These are phyloP conservation scores for Berkeleyomyces basicola DNA, from an alignment of 2,329 filamentous ascomycete species.

Conservation along the genomic window DNA sequence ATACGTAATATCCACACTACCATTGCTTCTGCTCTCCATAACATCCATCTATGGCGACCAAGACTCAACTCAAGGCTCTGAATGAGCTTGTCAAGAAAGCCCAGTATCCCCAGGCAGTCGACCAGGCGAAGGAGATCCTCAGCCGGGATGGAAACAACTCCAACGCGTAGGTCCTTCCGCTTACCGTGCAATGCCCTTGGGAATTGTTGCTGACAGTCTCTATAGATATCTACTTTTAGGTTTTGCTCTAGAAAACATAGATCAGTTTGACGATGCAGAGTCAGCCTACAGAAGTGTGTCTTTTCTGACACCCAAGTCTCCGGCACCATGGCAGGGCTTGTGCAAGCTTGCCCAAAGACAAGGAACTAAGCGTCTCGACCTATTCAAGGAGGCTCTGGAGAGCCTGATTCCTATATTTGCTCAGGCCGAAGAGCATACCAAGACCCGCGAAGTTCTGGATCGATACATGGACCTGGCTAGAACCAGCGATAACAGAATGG, in stretches of 20 bases:
- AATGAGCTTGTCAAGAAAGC: constrained; percentile 60
- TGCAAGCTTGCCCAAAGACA: constrained; percentile 60
- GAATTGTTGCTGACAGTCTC: background rate
- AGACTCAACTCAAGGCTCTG: constrained; percentile 66
- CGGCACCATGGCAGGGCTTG: constrained; percentile 83
- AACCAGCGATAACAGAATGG: constrained; percentile 50
- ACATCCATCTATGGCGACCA: constrained; percentile 34
- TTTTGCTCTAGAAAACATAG: constrained; percentile 65
- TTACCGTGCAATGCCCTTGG: background rate
- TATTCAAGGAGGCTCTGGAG: constrained; percentile 28
- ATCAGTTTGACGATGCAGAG: constrained; percentile 55
- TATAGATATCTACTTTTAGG: constrained; percentile 55
- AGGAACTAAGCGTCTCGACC: constrained; percentile 23
- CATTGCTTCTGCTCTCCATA: background rate
- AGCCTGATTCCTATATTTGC: constrained; percentile 60
- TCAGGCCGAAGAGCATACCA: constrained; percentile 46
- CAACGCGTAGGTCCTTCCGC: constrained; percentile 44
- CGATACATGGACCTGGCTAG: constrained; percentile 64
- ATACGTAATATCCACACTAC: no score
- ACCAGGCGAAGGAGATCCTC: constrained; percentile 52
- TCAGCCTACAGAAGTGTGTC: constrained; percentile 59
- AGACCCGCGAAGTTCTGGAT: constrained; percentile 52
- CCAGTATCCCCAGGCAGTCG: constrained; percentile 60
- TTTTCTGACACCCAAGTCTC: constrained; percentile 52
- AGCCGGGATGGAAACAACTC: constrained; percentile 62